phyloP scores from a whole-genome alignment of 495 filamentous ascomycete genomes.

The Parathielavia appendiculata region DNA sequence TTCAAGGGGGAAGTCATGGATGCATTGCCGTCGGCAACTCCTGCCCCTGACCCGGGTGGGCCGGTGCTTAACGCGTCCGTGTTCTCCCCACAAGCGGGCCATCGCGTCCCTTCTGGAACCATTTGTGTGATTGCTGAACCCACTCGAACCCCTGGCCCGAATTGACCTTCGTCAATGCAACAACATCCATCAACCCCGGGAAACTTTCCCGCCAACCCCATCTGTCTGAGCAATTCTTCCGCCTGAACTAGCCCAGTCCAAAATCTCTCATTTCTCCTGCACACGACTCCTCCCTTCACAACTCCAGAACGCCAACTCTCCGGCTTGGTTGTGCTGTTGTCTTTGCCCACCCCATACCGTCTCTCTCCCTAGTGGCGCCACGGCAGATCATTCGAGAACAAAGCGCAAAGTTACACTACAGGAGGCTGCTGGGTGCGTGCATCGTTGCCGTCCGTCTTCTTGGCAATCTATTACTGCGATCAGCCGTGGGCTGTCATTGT shows the following conservation, averaged over 20 bases:
- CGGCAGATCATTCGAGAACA: conserved; percentile 1
- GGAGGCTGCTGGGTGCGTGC: not conserved
- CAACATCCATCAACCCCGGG: conserved; percentile 17
- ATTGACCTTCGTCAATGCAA: not conserved
- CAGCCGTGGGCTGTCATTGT: conserved; percentile 4
- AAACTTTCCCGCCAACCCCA: conserved; percentile 13
- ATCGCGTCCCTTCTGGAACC: conserved; percentile 18
- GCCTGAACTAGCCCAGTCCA: conserved; percentile 22
- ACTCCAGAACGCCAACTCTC: conserved; percentile 4
- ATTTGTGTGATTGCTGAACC: conserved; percentile 15
- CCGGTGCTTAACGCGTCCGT: conserved; percentile 13
- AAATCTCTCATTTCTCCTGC: conserved; percentile 25
- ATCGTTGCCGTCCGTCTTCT: not conserved
- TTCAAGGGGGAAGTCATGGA: too few species aligned
- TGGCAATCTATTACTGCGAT: not conserved
- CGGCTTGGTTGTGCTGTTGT: not conserved
- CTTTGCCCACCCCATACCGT: not conserved
- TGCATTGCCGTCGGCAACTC: not conserved
- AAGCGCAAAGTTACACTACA: not conserved
- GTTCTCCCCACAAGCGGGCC: conserved; percentile 14
- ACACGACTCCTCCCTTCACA: conserved; percentile 1
- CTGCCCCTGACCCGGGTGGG: not conserved
- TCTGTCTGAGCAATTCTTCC: conserved; percentile 33
- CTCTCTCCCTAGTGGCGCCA: not conserved
- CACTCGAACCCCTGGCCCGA: conserved; percentile 12